A percentile compares a stretch with the other conserved stretches of the same genome.
These are phyloP conservation scores for Pholiota microspora DNA, from an alignment of 768 basidiomycete genomes.

Conservation along the genomic window DNA sequence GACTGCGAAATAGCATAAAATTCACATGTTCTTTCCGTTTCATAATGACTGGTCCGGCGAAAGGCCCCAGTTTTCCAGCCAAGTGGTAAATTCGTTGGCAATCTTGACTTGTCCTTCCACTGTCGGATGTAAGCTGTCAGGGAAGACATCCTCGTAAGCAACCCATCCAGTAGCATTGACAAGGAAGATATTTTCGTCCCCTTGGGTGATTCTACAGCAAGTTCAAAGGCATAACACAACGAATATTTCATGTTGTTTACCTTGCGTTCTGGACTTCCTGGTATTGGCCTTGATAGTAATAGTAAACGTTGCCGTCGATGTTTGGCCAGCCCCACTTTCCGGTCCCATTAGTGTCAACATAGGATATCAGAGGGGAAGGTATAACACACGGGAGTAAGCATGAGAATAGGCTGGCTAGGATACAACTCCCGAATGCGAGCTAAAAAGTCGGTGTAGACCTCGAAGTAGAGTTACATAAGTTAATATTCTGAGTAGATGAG, in stretches of 20 bases:
- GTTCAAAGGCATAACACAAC: no score
- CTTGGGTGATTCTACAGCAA: conserved; percentile 24
- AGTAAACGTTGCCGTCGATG: conserved; percentile 38
- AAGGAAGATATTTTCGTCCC: conserved; percentile 47
- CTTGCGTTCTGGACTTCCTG: conserved; percentile 39
- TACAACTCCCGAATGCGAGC: conserved; percentile 43
- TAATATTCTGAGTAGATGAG: background rate
- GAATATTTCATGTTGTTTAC: background rate
- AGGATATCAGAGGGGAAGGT: background rate
- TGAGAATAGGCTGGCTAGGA: conserved; percentile 43
- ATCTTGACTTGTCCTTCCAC: conserved; percentile 45
- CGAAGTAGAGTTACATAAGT: background rate
- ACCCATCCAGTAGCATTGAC: conserved; percentile 61
- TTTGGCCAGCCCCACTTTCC: conserved; percentile 59
- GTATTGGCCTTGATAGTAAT: conserved; percentile 49
- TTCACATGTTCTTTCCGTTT: background rate
- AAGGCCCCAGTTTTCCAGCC: conserved; percentile 48
- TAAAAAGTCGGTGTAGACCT: conserved; percentile 50
- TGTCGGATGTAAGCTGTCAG: conserved; percentile 48
- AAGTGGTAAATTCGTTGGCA: conserved; percentile 40
- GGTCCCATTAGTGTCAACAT: background rate
- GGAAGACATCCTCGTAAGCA: conserved; percentile 46
- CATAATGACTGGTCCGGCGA: background rate
- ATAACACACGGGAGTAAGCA: conserved; percentile 50
- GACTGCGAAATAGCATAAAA: no score